Evolutionary conservation across 2,329 filamentous ascomycete species (phyloP).

Genomic region (Aspergillus calidoustus): DNA sequence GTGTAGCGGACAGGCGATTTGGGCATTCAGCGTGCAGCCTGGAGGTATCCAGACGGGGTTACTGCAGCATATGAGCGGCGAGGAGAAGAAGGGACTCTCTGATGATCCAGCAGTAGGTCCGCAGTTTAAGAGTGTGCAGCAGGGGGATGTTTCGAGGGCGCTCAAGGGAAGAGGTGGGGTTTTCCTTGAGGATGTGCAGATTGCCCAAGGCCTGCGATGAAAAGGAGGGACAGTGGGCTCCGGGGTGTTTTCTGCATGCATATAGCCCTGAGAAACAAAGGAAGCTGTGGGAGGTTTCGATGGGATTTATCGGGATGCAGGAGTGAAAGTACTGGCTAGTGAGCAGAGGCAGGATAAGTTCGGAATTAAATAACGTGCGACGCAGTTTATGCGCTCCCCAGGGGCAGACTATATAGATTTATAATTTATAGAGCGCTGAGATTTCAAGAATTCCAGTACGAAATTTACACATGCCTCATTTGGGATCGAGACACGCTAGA

Average conservation of each 20-base stretch:
- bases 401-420: no score
- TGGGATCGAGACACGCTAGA: no score
- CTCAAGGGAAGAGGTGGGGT: conserved; percentile 34
- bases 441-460: no score
- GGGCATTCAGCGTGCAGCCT: conserved; percentile 53
- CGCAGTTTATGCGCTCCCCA: no score
- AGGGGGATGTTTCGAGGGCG: conserved; percentile 42
- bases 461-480: no score
- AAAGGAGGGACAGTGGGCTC: not conserved
- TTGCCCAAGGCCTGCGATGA: not conserved
- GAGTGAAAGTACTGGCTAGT: no score
- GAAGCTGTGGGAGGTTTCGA: conserved; percentile 53
- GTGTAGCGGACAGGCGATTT: conserved; percentile 52
- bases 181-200: not conserved
- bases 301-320: conserved; percentile 45
- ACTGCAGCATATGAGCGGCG: not conserved
- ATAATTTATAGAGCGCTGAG: no score
- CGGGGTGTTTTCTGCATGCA: not conserved
- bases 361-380: no score
- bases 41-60: conserved; percentile 34
- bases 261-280: conserved; percentile 38
- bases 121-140: conserved; percentile 35
- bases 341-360: no score
- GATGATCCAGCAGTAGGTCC: conserved; percentile 17
- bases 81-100: conserved; percentile 9